These are phyloP conservation scores for Suillus fuscotomentosus DNA, from an alignment of 768 basidiomycete species.

Conservation along the genomic window DNA sequence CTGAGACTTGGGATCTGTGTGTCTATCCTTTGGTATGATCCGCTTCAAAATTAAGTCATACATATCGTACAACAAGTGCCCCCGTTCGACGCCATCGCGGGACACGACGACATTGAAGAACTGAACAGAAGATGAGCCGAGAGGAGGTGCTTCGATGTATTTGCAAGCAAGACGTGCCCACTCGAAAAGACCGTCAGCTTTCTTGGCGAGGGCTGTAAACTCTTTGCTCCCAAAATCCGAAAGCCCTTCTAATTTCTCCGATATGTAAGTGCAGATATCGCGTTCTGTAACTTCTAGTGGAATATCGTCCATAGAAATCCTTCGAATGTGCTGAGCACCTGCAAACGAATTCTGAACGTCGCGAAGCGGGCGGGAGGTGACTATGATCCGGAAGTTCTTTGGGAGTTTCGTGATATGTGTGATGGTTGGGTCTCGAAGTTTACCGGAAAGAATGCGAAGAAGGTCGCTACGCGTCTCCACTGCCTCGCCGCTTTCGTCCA, in stretches of 20 bases:
- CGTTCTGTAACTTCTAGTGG: background rate
- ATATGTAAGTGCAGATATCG: constrained; percentile 7
- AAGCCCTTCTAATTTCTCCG: background rate
- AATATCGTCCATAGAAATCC: constrained; percentile 6
- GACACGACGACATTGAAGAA: background rate
- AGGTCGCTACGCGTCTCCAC: no score
- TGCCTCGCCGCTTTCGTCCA: no score
- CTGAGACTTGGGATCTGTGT: background rate
- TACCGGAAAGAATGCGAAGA: no score
- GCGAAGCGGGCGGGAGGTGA: background rate
- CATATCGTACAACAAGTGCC: constrained; percentile 8
- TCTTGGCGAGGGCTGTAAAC: background rate
- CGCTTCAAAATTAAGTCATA: constrained; percentile 7
- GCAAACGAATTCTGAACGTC: background rate
- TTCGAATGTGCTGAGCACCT: background rate
- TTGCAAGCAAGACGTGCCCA: constrained; percentile 14
- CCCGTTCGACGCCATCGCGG: background rate
- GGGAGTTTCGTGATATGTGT: no score
- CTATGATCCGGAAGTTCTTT: no score
- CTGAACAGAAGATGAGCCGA: constrained; percentile 2
- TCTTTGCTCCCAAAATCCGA: background rate
- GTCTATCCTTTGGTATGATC: constrained; percentile 1
- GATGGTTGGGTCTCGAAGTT: no score
- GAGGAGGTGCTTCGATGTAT: background rate
- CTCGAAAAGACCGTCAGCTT: constrained; percentile 9